phyloP scores from a whole-genome alignment of 192 early-diverging fungal genomes.

The Backusella luteola region DNA sequence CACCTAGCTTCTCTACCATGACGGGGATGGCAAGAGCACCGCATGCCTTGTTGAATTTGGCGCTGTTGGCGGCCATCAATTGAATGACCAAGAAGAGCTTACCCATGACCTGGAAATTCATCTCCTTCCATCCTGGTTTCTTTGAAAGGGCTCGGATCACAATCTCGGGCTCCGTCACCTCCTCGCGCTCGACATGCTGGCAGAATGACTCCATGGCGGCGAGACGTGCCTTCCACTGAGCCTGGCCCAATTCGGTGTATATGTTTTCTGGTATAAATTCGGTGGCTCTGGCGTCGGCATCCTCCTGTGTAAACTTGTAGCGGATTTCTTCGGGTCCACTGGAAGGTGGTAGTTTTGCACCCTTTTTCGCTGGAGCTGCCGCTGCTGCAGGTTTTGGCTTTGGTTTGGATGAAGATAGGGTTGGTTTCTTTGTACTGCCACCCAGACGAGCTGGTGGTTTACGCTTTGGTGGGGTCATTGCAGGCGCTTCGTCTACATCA shows the following conservation, averaged over 20 bases:
- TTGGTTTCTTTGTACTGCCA: constrained; percentile 41
- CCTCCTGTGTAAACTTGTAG: constrained; percentile 72
- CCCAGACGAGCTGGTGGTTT: constrained; percentile 29
- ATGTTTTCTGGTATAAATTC: constrained; percentile 61
- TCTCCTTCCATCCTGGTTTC: constrained; percentile 96
- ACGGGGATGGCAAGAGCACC: constrained; percentile 70
- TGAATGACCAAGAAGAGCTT: constrained; percentile 77
- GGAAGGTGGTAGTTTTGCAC: constrained; percentile 41
- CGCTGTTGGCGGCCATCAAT: constrained; percentile 57
- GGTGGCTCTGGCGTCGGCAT: constrained; percentile 63
- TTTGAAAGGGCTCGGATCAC: constrained; percentile 75
- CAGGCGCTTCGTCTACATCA: constrained; percentile 23
- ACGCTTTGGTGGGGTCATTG: constrained; percentile 34
- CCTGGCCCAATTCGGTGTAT: constrained; percentile 60
- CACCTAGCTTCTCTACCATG: constrained; percentile 88
- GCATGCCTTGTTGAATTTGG: constrained; percentile 69
- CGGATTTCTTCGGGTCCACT: constrained; percentile 58
- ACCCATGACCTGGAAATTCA: constrained; percentile 90
- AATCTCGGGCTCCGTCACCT: constrained; percentile 68
- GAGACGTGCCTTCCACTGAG: constrained; percentile 88
- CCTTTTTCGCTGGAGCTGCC: constrained; percentile 31
- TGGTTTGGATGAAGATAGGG: constrained; percentile 33
- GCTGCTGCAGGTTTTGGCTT: constrained; percentile 30
- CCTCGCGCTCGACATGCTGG: constrained; percentile 58
- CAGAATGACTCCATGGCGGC: constrained; percentile 77